These are phyloP conservation scores for Penicillium atrosanguineum DNA, from an alignment of 495 filamentous ascomycete species.

Conservation along the genomic window DNA sequence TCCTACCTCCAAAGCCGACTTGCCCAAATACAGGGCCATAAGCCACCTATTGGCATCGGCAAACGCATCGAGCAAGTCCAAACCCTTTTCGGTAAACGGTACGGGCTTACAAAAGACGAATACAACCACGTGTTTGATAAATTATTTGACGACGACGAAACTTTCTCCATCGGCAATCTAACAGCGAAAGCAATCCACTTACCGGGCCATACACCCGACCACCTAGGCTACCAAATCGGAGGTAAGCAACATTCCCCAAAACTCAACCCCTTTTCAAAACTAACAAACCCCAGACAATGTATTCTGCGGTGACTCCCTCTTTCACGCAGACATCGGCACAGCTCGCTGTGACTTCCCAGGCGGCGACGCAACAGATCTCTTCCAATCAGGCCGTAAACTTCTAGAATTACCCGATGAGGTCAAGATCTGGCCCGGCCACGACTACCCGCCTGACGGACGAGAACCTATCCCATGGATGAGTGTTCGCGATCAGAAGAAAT, in stretches of 20 bases:
- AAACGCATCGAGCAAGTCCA: conserved; percentile 54
- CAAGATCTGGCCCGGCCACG: conserved; percentile 52
- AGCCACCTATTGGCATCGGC: conserved; percentile 50
- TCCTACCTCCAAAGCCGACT: conserved; percentile 52
- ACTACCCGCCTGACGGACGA: conserved; percentile 42
- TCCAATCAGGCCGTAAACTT: conserved; percentile 41
- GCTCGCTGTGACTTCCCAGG: conserved; percentile 62
- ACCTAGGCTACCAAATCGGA: conserved; percentile 58
- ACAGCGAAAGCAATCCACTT: conserved; percentile 49
- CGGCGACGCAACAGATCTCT: conserved; percentile 48
- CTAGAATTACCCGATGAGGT: conserved; percentile 42
- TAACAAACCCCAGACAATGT: conserved; percentile 39
- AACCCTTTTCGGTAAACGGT: conserved; percentile 43
- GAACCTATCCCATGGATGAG: conserved; percentile 43
- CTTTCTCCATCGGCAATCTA: conserved; percentile 49
- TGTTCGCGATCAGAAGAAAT: conserved; percentile 46
- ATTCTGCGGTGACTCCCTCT: conserved; percentile 62
- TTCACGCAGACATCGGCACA: conserved; percentile 57
- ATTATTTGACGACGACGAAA: conserved; percentile 53
- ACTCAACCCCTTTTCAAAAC: background rate
- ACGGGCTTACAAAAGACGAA: conserved; percentile 42
- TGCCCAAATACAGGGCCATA: conserved; percentile 14
- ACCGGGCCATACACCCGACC: conserved; percentile 62
- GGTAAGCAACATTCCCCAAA: conserved; percentile 14
- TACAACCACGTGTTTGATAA: conserved; percentile 47